Base-by-base conservation (phyloP, 352 stramenopile genomes). In the Pythium aphanidermatum region DNA sequence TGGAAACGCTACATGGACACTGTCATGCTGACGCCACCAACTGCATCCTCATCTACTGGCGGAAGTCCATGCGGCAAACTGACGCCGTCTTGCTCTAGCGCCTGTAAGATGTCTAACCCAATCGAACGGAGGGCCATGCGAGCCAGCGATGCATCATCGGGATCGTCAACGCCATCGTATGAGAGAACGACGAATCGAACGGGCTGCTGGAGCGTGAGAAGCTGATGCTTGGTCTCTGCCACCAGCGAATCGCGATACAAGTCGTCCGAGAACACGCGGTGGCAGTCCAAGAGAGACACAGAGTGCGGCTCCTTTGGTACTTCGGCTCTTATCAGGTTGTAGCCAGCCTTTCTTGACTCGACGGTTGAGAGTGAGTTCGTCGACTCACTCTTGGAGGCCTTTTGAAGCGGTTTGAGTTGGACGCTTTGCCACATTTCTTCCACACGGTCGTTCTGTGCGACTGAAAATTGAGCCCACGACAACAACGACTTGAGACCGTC, bases 371-470 rank as follows among this genome's bases (percentile, higher is more conserved):
- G n/a, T n/a, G n/a, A n/a, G n/a, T n/a, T n/a, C n/a, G n/a, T n/a
- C n/a, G n/a, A n/a, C n/a, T n/a, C n/a, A n/a, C n/a, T n/a, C n/a
- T n/a, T n/a, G n/a, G n/a, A n/a, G n/a, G n/a, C n/a, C n/a, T n/a
- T 14, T 51, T 24, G 5, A 13, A 72, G 24, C 2, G 71, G 60
- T 25, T 68, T 76, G 5, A 78, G 45, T 5, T 39, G 40, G 25
- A 83, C 35, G 25, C 59, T 68, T 20, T 79, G 55, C 74, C 74
- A 86, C 69, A 86, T 86, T 31, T 63, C 64, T 32, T 86, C 74
- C 10, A 86, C 61, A 28, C 68, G 67, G 30, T 46, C 43, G 30
- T 55, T 31, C 31, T 44, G 13, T 38, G 41, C n/a, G n/a, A n/a
- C 13, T 24, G 44, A 23, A 26, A 17, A 14, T 34, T 40, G n/a